phyloP scores from a whole-genome alignment of 139 green algal species.

The Chlamydomonas asymmetrica region DNA sequence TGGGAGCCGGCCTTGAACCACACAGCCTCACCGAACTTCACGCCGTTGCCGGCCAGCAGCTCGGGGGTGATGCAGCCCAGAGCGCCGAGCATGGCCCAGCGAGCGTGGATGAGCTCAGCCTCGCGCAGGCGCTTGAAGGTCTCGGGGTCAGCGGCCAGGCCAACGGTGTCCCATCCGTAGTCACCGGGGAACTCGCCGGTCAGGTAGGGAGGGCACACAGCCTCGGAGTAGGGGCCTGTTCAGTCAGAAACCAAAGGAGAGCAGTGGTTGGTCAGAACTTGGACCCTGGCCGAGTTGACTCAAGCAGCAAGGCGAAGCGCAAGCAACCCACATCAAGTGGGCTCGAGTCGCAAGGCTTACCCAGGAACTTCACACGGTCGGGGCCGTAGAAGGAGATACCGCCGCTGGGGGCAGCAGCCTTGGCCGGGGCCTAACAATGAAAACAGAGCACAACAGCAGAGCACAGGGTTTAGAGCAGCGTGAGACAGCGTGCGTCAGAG shows the following conservation, averaged over 20 bases:
- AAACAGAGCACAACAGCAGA: no score
- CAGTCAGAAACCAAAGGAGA: neutral
- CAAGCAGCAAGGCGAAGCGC: no score
- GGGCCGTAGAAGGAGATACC: conserved; percentile 68
- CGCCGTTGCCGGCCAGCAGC: conserved; percentile 49
- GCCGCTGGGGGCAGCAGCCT: conserved; percentile 8
- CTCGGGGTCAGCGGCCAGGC: conserved; percentile 90
- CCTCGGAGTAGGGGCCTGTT: conserved; percentile 24
- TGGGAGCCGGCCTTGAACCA: conserved; percentile 97
- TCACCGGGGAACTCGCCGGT: conserved; percentile 90
- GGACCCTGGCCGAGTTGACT: no score
- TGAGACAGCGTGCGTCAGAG: no score
- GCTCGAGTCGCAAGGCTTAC: no score
- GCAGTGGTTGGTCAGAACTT: neutral
- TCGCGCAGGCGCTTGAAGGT: conserved; percentile 82
- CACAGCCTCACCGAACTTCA: conserved; percentile 76
- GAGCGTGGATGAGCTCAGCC: conserved; percentile 95
- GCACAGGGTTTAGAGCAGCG: no score
- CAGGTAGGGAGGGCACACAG: conserved; percentile 63
- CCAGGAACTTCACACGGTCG: conserved; percentile 65
- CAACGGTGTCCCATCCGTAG: conserved; percentile 95
- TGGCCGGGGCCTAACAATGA: no score
- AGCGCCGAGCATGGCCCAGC: conserved; percentile 96
- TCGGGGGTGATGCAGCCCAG: conserved; percentile 73
- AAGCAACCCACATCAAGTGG: no score